These are phyloP conservation scores for Eimeria falciformis DNA, from an alignment of 169 alveolate species.

Conservation along the genomic window DNA sequence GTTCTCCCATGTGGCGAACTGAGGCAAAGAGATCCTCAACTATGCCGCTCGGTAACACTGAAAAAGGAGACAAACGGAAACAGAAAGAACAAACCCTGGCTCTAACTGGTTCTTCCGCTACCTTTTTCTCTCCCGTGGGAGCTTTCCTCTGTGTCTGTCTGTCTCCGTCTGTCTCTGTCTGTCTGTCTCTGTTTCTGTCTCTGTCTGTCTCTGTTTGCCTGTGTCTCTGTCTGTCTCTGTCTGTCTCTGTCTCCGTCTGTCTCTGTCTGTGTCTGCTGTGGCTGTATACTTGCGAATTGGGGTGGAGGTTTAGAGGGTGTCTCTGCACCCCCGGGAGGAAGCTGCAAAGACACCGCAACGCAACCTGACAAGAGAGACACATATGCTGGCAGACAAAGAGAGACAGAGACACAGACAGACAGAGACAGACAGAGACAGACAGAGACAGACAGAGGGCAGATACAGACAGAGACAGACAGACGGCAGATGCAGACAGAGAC, in stretches of 20 bases:
- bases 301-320: constrained; percentile 13
- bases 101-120: too few relatives aligned
- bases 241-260: neutral
- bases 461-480: constrained; percentile 14
- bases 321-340: constrained; percentile 33
- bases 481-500: neutral
- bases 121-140: neutral
- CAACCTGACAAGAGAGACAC: neutral
- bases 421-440: neutral
- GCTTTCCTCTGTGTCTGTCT: neutral
- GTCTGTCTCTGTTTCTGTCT: neutral
- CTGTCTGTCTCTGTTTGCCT: neutral
- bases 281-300: constrained; percentile 4
- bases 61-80: neutral
- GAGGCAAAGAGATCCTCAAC: constrained; percentile 57
- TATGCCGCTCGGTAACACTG: constrained; percentile 71
- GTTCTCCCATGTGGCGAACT: constrained; percentile 68
- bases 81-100: neutral
- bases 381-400: neutral
- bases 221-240: neutral
- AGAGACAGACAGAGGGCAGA: neutral
- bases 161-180: neutral
- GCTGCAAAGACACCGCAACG: constrained; percentile 17
- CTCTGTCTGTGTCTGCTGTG: neutral
- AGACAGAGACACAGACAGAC: neutral